Conservation (phyloP, 2,329 filamentous ascomycete species). For the Nakataea oryzae region DNA sequence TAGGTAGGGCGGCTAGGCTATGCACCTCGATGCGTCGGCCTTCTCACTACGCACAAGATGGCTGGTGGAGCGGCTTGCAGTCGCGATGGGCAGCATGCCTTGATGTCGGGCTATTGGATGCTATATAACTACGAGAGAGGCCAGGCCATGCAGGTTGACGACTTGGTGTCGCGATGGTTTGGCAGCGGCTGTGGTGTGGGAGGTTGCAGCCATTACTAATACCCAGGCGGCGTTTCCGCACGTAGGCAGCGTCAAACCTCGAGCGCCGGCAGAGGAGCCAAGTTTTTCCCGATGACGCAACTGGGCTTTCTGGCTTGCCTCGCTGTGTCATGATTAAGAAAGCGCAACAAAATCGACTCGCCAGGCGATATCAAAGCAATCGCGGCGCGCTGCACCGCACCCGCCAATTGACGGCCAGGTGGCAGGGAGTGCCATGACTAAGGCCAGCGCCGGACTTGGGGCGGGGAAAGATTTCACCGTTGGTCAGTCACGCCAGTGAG, state of each 20-base stretch:
- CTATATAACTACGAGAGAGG: not conserved
- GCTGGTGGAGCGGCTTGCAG: not conserved
- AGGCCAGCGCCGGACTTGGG: not conserved
- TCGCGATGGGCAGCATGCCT: no score
- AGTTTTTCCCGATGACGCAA: not conserved
- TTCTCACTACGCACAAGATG: not conserved
- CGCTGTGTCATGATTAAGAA: not conserved
- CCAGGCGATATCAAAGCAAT: not conserved
- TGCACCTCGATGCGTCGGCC: no score
- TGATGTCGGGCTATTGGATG: not conserved
- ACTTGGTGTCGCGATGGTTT: not conserved
- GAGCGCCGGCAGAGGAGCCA: no score
- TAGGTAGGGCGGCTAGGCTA: no score
- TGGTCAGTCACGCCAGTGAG: no score
- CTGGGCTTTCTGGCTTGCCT: not conserved
- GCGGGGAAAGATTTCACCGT: not conserved
- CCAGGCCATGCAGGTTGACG: not conserved
- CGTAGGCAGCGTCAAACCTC: no score
- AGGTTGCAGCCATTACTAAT: not conserved
- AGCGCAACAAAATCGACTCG: not conserved
- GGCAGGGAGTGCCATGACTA: not conserved
- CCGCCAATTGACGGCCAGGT: not conserved
- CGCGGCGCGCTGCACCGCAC: no score
- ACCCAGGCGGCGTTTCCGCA: no score
- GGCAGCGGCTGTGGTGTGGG: no score